These are phyloP conservation scores for Lepidium africanum DNA, from an alignment of 345 rosid genomes.

Conservation along the genomic window DNA sequence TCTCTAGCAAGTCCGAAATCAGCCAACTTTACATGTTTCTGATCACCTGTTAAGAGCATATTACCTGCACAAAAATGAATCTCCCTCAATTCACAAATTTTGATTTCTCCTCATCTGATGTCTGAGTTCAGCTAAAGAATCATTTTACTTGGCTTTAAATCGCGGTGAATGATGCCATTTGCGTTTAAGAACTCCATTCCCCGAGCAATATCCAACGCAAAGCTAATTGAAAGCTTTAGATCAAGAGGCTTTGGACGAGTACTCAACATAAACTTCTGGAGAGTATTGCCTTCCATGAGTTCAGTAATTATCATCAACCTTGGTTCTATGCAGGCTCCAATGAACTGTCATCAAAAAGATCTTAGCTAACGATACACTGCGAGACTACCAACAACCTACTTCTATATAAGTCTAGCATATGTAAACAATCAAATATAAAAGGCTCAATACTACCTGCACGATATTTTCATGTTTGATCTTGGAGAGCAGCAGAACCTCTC, in stretches of 20 bases:
- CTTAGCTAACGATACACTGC: neutral
- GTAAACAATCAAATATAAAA: neutral
- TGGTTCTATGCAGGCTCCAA: constrained; percentile 54
- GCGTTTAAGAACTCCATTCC: constrained; percentile 74
- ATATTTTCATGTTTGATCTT: constrained; percentile 47
- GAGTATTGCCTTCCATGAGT: constrained; percentile 48
- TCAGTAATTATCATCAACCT: constrained; percentile 53
- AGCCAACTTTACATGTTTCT: constrained; percentile 44
- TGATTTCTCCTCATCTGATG: neutral
- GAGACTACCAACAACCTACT: neutral
- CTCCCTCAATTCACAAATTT: neutral
- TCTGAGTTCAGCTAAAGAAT: neutral
- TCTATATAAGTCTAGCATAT: neutral
- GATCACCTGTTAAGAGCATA: constrained; percentile 52
- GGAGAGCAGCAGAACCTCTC: constrained; percentile 59
- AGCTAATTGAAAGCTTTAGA: constrained; percentile 36
- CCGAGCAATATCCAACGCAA: constrained; percentile 51
- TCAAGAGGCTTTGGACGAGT: constrained; percentile 49
- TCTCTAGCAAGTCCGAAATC: constrained; percentile 81
- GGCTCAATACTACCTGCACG: constrained; percentile 39
- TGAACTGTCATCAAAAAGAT: constrained; percentile 36
- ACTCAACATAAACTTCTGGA: constrained; percentile 50
- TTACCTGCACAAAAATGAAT: constrained; percentile 37
- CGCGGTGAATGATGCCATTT: constrained; percentile 72
- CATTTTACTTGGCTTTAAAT: constrained; percentile 56